Conservation (phyloP, 306 rosid species). For the Castanea mollissima region DNA sequence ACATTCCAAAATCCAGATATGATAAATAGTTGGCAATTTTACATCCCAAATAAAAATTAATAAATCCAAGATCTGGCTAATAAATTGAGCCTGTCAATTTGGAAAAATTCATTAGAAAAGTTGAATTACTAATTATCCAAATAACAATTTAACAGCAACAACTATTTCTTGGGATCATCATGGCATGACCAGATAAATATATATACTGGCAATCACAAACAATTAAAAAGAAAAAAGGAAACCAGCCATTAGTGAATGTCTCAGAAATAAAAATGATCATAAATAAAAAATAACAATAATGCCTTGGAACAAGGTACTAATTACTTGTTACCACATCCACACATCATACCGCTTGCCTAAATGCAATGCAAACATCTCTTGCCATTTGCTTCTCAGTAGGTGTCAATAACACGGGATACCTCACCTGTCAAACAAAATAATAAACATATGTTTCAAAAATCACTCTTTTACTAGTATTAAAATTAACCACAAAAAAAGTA, state of each 20-base stretch:
- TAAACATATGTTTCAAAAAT: conserved; percentile 11
- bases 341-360: conserved; percentile 88
- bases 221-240: background rate
- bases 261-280: conserved; percentile 20
- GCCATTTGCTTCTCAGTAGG: conserved; percentile 98
- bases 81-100: background rate
- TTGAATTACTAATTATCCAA: background rate
- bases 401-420: conserved; percentile 93
- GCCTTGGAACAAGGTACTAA: background rate
- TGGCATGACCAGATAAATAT: conserved; percentile 3
- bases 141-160: background rate
- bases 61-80: background rate
- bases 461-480: background rate
- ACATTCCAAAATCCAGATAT: background rate
- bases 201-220: background rate
- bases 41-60: background rate
- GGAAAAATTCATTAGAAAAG: background rate
- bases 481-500: background rate
- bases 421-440: conserved; percentile 64
- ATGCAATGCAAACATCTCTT: conserved; percentile 90
- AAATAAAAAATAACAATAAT: background rate
- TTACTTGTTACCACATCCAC: conserved; percentile 7
- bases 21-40: background rate
- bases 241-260: background rate
- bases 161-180: background rate